These are phyloP conservation scores for Canavalia gladiata DNA, from an alignment of 306 rosid species.

Conservation along the genomic window DNA sequence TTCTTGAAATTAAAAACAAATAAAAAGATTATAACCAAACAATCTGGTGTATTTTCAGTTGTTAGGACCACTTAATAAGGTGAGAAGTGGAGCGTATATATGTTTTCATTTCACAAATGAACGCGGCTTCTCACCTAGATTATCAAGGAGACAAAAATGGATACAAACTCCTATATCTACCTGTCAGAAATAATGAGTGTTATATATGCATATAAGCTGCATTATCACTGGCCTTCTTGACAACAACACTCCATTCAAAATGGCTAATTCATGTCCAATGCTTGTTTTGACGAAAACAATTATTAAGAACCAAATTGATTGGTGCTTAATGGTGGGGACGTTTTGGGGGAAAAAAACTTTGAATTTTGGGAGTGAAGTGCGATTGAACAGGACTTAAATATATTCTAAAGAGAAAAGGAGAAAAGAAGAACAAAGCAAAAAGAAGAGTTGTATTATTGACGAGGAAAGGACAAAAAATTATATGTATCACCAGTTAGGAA, in stretches of 20 bases:
- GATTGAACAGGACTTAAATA: slow-evolving; percentile 19
- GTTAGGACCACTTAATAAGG: slow-evolving; percentile 43
- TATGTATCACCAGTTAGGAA: neutral
- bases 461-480: slow-evolving; percentile 21
- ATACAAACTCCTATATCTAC: neutral
- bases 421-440: neutral
- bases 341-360: neutral
- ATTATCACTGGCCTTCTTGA: slow-evolving; percentile 4
- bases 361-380: slow-evolving; percentile 8
- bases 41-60: slow-evolving; percentile 3
- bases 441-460: slow-evolving; percentile 19
- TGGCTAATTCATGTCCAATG: slow-evolving; percentile 3
- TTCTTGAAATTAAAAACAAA: slow-evolving; percentile 19
- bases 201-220: neutral
- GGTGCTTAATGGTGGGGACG: slow-evolving; percentile 31
- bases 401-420: slow-evolving; percentile 6
- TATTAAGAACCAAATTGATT: neutral
- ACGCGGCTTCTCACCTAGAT: neutral
- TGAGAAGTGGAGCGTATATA: neutral
- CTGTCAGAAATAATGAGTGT: neutral
- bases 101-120: neutral
- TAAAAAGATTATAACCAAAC: neutral
- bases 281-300: neutral
- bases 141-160: neutral
- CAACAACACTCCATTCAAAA: neutral